Evolutionary conservation across 164 flowering plant species (phyloP).

Genomic region (Hamamelis virginiana): DNA sequence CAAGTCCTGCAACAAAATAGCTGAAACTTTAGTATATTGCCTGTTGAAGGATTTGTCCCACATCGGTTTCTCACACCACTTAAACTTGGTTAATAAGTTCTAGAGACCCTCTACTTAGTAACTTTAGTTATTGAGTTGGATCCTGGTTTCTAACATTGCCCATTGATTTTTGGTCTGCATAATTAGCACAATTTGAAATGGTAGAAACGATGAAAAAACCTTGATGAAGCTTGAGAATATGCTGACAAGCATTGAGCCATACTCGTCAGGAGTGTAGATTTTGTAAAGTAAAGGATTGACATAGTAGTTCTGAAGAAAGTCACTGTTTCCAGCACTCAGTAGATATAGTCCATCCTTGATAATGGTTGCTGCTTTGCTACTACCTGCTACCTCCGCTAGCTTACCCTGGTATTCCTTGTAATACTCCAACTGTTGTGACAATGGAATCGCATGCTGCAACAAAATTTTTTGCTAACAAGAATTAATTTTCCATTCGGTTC

Average conservation of each 20-base stretch:
- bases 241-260: constrained; percentile 46
- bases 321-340: constrained; percentile 69
- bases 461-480: not conserved
- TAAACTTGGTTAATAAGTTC: too few relatives aligned
- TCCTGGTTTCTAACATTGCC: too few relatives aligned
- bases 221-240: constrained; percentile 53
- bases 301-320: constrained; percentile 85
- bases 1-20: constrained; percentile 43
- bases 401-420: constrained; percentile 81
- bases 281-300: constrained; percentile 76
- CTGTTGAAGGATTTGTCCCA: too few relatives aligned
- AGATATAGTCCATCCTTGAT: constrained; percentile 64
- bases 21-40: too few relatives aligned
- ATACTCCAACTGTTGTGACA: constrained; percentile 68
- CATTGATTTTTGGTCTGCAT: too few relatives aligned
- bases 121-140: too few relatives aligned
- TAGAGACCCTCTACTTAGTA: too few relatives aligned
- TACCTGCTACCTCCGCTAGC: constrained; percentile 66
- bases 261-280: constrained; percentile 66
- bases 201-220: constrained; percentile 55
- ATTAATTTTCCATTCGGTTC: too few relatives aligned
- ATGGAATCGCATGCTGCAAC: constrained; percentile 69
- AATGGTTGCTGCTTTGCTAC: constrained; percentile 57
- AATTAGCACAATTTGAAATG: too few relatives aligned
- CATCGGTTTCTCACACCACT: too few relatives aligned